Base-by-base conservation (phyloP, 2,329 filamentous ascomycete genomes). In the Fusarium pseudoanthophilum region DNA sequence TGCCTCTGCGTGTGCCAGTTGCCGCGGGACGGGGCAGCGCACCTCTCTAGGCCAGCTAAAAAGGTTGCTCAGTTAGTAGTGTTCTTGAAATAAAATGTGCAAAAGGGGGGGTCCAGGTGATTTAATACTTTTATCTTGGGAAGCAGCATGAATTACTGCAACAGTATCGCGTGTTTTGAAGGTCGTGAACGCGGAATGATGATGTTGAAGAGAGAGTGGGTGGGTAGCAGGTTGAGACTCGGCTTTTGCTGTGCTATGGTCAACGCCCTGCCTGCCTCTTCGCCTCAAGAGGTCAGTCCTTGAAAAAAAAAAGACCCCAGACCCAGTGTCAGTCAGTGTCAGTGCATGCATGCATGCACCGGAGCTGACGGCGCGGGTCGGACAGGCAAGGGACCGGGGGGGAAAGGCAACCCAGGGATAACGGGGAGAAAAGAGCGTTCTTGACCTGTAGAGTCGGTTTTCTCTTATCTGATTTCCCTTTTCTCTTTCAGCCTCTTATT, bases 61-160 rank as follows among this genome's bases (percentile, higher is more conserved):
- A 58, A 37, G 53, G 60, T 60, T 49, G 60, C 52, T 40, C 30
- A 69, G 67, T 77, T 69, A 77, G 70, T 63, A 57, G 62, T 40
- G 42, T 52, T 56, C 45, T 51, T 46, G 43, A 58, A 45, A 62
- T 37, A 39, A 43, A 45, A 45, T 58, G 37, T 56, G 26, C 30
- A 56, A 57, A 66, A 62, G 40, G n/a, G 43, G 58, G 40, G 42
- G 21, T 10, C 39, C 24, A 20, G 21, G n/a, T 53, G n/a, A 69
- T 75, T 60, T 61, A 34, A 28, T 67, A 82, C 80, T 77, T 77
- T 68, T 72, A 73, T 77, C 74, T 76, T 65, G 62, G 69, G 72
- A 72, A 77, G 73, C 72, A 78, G 79, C 79, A 82, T 82, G 74
- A 76, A 77, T 76, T 75, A 74, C 76, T 74, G 78, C 76, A 70